Conservation (phyloP, 805 yeast species). For the Sungouiozyma intestinalis region DNA sequence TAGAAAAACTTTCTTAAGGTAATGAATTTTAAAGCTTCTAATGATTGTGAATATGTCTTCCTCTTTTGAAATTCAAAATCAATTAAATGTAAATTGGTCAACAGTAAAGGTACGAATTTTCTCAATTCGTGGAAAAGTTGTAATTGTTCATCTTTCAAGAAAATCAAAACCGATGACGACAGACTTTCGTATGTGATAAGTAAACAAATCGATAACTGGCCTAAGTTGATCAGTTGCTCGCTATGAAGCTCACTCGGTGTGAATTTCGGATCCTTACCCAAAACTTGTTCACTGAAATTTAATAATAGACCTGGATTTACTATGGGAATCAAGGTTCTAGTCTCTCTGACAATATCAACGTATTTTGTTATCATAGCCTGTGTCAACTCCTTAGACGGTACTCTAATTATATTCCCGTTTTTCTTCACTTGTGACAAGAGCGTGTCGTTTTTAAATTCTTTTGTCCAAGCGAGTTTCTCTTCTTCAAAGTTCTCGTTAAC, state of each 20-base stretch:
- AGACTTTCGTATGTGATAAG: slow-evolving; percentile 20
- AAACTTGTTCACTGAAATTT: slow-evolving; percentile 13
- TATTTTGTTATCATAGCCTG: slow-evolving; percentile 16
- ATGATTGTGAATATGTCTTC: slow-evolving; percentile 7
- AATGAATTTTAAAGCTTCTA: slow-evolving; percentile 15
- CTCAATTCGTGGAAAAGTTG: slow-evolving; percentile 10
- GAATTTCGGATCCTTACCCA: slow-evolving; percentile 15
- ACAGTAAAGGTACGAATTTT: slow-evolving; percentile 7
- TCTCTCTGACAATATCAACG: slow-evolving; percentile 12
- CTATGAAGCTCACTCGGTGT: slow-evolving; percentile 10
- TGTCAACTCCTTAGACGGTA: slow-evolving; percentile 14
- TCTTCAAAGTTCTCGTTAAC: neutral
- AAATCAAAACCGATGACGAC: slow-evolving; percentile 22
- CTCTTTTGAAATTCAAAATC: slow-evolving; percentile 15
- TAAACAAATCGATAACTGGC: slow-evolving; percentile 14
- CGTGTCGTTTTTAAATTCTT: slow-evolving; percentile 3
- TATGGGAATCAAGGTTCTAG: slow-evolving; percentile 17
- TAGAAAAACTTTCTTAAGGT: slow-evolving; percentile 18
- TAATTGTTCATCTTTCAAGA: slow-evolving; percentile 17
- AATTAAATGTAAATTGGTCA: slow-evolving; percentile 11
- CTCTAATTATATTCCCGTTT: slow-evolving; percentile 3
- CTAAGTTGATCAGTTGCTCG: slow-evolving; percentile 15
- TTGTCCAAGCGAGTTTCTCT: slow-evolving; percentile 5
- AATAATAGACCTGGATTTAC: slow-evolving; percentile 17
- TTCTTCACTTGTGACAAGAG: neutral